Evolutionary conservation across 345 rosid genomes (phyloP).

Genomic region (Arabidopsis arenosa): DNA sequence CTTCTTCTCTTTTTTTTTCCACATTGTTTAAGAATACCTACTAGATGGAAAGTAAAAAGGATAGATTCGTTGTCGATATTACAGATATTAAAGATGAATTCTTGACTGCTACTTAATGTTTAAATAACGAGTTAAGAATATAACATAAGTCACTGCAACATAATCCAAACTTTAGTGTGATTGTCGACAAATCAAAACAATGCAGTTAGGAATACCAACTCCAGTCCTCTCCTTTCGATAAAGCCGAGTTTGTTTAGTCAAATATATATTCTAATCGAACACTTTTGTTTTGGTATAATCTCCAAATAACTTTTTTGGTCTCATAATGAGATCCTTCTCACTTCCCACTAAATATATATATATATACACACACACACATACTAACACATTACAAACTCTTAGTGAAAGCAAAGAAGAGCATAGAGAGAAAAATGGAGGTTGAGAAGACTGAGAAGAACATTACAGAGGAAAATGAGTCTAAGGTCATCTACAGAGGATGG

Average conservation of each 20-base stretch:
- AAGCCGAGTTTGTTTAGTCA: conserved; percentile 24
- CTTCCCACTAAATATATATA: conserved; percentile 26
- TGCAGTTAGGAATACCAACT: conserved; percentile 5
- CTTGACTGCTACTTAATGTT: conserved; percentile 21
- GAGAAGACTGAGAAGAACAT: conserved; percentile 42
- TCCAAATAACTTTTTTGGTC: conserved; percentile 15
- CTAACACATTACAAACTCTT: not conserved
- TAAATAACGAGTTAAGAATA: conserved; percentile 6
- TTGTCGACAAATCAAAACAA: conserved; percentile 27
- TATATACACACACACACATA: conserved; percentile 9
- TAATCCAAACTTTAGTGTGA: conserved; percentile 6
- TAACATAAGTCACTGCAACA: not conserved
- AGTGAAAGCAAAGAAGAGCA: conserved; percentile 15
- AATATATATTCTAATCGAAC: not conserved
- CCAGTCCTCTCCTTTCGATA: conserved; percentile 30
- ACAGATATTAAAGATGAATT: not conserved
- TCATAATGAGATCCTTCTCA: conserved; percentile 18
- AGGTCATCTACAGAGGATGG: conserved; percentile 70
- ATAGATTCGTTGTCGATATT: conserved; percentile 22
- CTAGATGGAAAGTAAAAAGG: not conserved
- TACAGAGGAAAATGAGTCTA: conserved; percentile 45
- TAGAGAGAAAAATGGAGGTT: conserved; percentile 30
- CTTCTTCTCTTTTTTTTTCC: not conserved
- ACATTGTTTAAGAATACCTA: not conserved
- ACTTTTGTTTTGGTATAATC: conserved; percentile 29